Conservation (phyloP, 176 grass and related monocot species). For the Rhynchospora pubera region DNA sequence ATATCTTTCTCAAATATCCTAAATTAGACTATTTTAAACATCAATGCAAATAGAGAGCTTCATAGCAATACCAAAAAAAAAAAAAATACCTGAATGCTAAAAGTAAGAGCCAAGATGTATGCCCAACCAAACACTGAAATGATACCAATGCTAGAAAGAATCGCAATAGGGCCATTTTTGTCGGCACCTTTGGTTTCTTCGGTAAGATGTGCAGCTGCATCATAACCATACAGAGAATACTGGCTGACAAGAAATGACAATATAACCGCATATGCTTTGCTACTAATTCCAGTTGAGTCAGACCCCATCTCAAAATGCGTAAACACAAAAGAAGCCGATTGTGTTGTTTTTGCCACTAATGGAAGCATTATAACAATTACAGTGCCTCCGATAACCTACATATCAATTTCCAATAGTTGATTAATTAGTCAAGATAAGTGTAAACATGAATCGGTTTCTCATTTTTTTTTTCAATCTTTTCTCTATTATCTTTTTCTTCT, state of each 20-base stretch:
- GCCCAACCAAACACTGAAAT: conserved; percentile 94
- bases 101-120: conserved; percentile 95
- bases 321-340: conserved; percentile 86
- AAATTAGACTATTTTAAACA: background rate
- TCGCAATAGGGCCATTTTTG: conserved; percentile 89
- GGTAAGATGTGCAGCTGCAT: conserved; percentile 92
- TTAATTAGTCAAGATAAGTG: background rate
- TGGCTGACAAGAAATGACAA: conserved; percentile 88
- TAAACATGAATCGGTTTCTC: background rate
- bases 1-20: background rate
- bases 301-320: conserved; percentile 62
- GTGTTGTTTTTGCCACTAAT: conserved; percentile 58
- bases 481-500: background rate
- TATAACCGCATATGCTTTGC: conserved; percentile 60
- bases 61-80: background rate
- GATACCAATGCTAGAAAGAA: conserved; percentile 92
- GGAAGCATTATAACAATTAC: conserved; percentile 86
- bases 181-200: conserved; percentile 97
- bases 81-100: conserved; percentile 80
- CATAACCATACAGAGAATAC: conserved; percentile 94
- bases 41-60: background rate
- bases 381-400: conserved; percentile 65
- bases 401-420: background rate
- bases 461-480: background rate
- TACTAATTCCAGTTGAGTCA: conserved; percentile 57